Evolutionary conservation across 495 filamentous ascomycete species (phyloP), one percentile per base, ranked within the genome.

Genomic region (Hypomontagnella monticulosa): DNA sequence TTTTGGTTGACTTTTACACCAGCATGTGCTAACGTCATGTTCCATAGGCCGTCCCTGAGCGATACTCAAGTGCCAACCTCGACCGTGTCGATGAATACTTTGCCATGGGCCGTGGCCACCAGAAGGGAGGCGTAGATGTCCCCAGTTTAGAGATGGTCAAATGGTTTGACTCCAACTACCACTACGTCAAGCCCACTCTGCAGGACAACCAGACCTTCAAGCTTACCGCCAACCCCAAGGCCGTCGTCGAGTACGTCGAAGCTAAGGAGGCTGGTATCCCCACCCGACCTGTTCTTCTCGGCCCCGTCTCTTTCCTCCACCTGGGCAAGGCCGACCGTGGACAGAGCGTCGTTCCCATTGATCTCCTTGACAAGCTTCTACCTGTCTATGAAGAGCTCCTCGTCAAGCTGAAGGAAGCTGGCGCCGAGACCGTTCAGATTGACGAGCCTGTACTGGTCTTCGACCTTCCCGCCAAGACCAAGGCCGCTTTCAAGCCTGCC

Each of bases 161-260:
- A 84, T 99, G 96, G 95, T 99, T 99, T 78, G 95, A 99, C 85
- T 96, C 92, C 68, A 99, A 99, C 89, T 99, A 99, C 88, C 95
- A 99, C 86, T 98, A 98, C 83, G 95, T 98, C 80, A 97, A 97
- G 87, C 95, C 95, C 59, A 97, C 95, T 60, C 86, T 99, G 57
- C 91, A 96, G 80, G 90, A 97, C 81, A 89, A 90, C 84, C 95
- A 99, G 87, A 87, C 84, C 65, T 99, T 98, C 89, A 91, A 91
- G 79, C 92, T 99, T 52, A 80, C 83, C 63, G 75, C 85, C 59
- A 86, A 91, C 79, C 93, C 95, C 75, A 99, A 99, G 88, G 92
- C 95, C 70, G 90, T 99, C 65, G 83, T 79, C 68, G 92, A 99
- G 77, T 99, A 93, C 87, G 81, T 91, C 57, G 95, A 99, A 87